These are phyloP conservation scores for Pholiota molesta DNA, from an alignment of 768 basidiomycete species.

Conservation along the genomic window DNA sequence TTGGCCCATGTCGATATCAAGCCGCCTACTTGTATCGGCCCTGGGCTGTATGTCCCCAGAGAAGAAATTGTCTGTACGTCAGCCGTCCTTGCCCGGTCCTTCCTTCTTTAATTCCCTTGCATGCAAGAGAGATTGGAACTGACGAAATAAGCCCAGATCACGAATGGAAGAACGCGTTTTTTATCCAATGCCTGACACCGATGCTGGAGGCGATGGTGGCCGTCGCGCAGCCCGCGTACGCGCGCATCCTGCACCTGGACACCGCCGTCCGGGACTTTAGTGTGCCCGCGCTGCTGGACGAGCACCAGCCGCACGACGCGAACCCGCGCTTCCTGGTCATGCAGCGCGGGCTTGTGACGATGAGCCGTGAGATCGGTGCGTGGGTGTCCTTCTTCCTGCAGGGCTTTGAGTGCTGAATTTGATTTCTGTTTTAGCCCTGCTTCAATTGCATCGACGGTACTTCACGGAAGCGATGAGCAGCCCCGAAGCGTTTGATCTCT, in stretches of 20 bases:
- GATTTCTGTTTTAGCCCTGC: conserved; percentile 45
- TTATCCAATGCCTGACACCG: conserved; percentile 62
- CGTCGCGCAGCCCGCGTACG: conserved; percentile 54
- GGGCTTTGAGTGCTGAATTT: not conserved
- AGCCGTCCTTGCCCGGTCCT: not conserved
- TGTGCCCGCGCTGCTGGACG: conserved; percentile 52
- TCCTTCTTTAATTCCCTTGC: too few species aligned
- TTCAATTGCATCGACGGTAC: conserved; percentile 69
- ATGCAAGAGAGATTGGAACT: too few species aligned
- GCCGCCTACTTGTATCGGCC: conserved; percentile 51
- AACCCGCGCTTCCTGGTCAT: conserved; percentile 58
- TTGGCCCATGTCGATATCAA: conserved; percentile 67
- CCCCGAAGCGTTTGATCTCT: conserved; percentile 55
- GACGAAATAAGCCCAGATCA: conserved; percentile 47
- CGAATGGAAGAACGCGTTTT: conserved; percentile 72
- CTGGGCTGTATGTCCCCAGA: conserved; percentile 48
- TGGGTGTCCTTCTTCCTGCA: conserved; percentile 9
- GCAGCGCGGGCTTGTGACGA: conserved; percentile 64
- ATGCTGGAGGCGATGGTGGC: conserved; percentile 61
- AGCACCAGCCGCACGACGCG: conserved; percentile 38
- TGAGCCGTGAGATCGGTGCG: conserved; percentile 66
- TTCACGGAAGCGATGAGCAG: conserved; percentile 68
- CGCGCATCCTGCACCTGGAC: conserved; percentile 56
- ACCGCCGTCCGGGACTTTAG: conserved; percentile 55
- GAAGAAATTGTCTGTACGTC: conserved; percentile 55